phyloP scores from a whole-genome alignment of 176 grass and related monocot species.

The Ampelocalamus luodianensis region DNA sequence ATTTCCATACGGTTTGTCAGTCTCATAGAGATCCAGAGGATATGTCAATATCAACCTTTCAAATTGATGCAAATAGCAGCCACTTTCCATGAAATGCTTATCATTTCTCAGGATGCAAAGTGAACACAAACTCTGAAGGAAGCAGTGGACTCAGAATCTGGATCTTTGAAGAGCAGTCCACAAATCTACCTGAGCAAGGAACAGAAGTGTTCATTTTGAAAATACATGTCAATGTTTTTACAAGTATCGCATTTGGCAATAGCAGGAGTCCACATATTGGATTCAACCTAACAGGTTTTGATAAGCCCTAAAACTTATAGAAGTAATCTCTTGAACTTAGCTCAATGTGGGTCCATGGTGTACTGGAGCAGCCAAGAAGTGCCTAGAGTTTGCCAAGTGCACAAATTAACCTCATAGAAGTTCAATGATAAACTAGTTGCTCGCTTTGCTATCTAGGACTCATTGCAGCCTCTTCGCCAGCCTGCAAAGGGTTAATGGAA shows the following conservation, averaged over 20 bases:
- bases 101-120: neutral
- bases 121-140: slow-evolving; percentile 27
- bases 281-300: slow-evolving; percentile 19
- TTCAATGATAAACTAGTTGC: slow-evolving; percentile 23
- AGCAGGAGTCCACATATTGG: neutral
- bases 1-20: neutral
- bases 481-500: slow-evolving; percentile 49
- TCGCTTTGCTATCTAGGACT: slow-evolving; percentile 64
- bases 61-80: neutral
- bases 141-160: neutral
- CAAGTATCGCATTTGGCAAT: slow-evolving; percentile 19
- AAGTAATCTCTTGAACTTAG: slow-evolving; percentile 40
- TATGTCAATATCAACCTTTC: neutral
- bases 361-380: slow-evolving; percentile 14
- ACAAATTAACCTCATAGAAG: slow-evolving; percentile 6
- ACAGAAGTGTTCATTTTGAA: slow-evolving; percentile 1
- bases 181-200: slow-evolving; percentile 20
- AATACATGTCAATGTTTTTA: slow-evolving; percentile 10
- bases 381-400: slow-evolving; percentile 29
- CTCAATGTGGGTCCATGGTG: neutral
- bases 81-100: slow-evolving; percentile 15
- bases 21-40: neutral
- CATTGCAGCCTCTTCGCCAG: slow-evolving; percentile 51
- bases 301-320: slow-evolving; percentile 24
- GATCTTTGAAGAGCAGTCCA: neutral